These are phyloP conservation scores for Phytophthora kernoviae DNA, from an alignment of 352 stramenopile species.

Conservation along the genomic window DNA sequence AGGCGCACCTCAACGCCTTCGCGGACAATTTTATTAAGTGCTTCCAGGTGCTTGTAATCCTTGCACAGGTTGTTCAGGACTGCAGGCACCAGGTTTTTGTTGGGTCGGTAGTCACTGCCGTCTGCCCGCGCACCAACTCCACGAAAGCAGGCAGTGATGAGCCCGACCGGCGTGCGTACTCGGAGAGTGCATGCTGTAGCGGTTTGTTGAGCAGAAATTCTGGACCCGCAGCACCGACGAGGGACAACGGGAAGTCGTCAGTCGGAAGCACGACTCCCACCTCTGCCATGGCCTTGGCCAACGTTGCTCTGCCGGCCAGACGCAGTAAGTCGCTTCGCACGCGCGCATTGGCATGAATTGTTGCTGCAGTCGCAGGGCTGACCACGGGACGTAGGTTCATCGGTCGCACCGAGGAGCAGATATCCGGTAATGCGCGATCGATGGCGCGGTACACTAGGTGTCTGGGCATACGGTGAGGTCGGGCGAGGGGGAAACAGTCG, in stretches of 20 bases:
- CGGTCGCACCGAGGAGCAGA: no score
- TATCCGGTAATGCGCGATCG: no score
- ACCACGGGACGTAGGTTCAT: neutral
- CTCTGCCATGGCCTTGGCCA: neutral
- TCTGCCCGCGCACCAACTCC: neutral
- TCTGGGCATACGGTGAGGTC: neutral
- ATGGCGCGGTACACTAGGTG: no score
- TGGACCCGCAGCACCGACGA: neutral
- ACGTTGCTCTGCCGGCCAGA: neutral
- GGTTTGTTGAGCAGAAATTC: neutral
- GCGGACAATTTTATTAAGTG: neutral
- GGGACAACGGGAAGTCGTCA: neutral
- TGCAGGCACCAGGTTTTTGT: neutral
- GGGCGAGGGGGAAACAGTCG: neutral
- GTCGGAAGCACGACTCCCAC: neutral
- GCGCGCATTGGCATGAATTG: constrained; percentile 1
- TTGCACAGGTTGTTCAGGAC: neutral
- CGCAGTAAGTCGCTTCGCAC: neutral
- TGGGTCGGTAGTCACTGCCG: neutral
- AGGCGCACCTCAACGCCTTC: neutral
- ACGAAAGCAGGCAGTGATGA: neutral
- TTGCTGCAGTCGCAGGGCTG: neutral
- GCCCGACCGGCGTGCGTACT: neutral
- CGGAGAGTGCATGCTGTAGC: neutral
- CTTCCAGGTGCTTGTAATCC: neutral